Evolutionary conservation across 331 rosid species (phyloP).

Genomic region (Arachis monticola): DNA sequence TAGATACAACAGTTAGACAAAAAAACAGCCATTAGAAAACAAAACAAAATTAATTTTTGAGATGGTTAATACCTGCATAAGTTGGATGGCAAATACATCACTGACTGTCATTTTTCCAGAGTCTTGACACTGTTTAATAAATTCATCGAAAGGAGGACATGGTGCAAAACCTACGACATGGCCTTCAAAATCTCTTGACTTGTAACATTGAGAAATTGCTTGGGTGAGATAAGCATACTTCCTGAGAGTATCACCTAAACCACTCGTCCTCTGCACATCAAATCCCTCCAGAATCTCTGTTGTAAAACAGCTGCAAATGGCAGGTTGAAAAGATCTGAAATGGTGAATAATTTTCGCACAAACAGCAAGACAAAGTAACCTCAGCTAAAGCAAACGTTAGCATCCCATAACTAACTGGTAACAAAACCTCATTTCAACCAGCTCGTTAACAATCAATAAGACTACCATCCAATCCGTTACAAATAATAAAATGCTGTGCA

Average conservation of each 20-base stretch:
- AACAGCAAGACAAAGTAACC: slow-evolving; percentile 17
- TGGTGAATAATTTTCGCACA: slow-evolving; percentile 10
- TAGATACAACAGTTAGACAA: slow-evolving; percentile 9
- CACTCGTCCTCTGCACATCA: slow-evolving; percentile 89
- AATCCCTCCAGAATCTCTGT: slow-evolving; percentile 95
- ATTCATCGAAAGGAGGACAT: slow-evolving; percentile 72
- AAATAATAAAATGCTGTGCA: slow-evolving; percentile 20
- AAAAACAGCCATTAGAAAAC: slow-evolving; percentile 24
- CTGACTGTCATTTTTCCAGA: slow-evolving; percentile 82
- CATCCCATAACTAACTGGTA: background rate
- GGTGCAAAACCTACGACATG: slow-evolving; percentile 39
- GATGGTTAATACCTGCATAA: slow-evolving; percentile 77
- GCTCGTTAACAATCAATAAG: slow-evolving; percentile 12
- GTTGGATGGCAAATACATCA: slow-evolving; percentile 91
- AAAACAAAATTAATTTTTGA: slow-evolving; percentile 12
- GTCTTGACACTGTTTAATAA: slow-evolving; percentile 75
- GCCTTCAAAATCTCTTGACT: slow-evolving; percentile 54
- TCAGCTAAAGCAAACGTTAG: slow-evolving; percentile 6
- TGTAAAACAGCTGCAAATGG: slow-evolving; percentile 79
- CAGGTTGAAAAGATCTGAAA: slow-evolving; percentile 1
- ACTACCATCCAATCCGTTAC: slow-evolving; percentile 3
- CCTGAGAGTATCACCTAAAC: slow-evolving; percentile 85
- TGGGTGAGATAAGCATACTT: slow-evolving; percentile 88
- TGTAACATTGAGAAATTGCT: slow-evolving; percentile 79
- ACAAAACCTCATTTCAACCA: slow-evolving; percentile 28